Conservation (phyloP, 495 filamentous ascomycete species). For the Hyaloscypha finlandica region DNA sequence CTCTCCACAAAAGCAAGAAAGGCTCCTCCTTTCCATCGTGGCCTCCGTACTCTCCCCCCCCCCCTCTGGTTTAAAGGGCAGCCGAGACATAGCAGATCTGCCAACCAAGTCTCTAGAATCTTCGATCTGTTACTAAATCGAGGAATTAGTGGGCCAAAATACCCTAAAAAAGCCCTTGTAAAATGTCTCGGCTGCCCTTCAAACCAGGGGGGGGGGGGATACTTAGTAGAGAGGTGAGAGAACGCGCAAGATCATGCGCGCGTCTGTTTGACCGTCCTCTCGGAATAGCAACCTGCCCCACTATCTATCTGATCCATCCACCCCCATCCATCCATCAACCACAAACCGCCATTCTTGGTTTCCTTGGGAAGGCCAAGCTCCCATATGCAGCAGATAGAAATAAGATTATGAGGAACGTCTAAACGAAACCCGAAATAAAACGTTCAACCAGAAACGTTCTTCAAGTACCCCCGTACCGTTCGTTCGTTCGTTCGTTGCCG, state of each 20-base stretch:
- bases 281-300: conserved; percentile 3
- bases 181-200: too few relatives aligned
- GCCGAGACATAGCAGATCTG: too few relatives aligned
- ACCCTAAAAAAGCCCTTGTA: too few relatives aligned
- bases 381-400: neutral
- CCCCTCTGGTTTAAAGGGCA: too few relatives aligned
- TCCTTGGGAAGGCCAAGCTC: neutral
- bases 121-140: too few relatives aligned
- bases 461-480: neutral
- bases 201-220: too few relatives aligned
- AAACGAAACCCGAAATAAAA: neutral
- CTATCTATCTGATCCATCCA: neutral
- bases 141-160: too few relatives aligned
- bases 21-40: neutral
- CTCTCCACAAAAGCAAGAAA: neutral
- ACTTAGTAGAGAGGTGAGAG: too few relatives aligned
- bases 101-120: too few relatives aligned
- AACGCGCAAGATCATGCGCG: neutral
- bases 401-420: too few relatives aligned
- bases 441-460: neutral
- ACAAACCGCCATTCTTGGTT: neutral
- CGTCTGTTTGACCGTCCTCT: neutral
- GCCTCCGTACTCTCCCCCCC: too few relatives aligned
- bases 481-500: neutral
- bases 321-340: neutral